Evolutionary conservation across 1,139 yeast genomes (phyloP).

Genomic region (Pichia sp.): DNA sequence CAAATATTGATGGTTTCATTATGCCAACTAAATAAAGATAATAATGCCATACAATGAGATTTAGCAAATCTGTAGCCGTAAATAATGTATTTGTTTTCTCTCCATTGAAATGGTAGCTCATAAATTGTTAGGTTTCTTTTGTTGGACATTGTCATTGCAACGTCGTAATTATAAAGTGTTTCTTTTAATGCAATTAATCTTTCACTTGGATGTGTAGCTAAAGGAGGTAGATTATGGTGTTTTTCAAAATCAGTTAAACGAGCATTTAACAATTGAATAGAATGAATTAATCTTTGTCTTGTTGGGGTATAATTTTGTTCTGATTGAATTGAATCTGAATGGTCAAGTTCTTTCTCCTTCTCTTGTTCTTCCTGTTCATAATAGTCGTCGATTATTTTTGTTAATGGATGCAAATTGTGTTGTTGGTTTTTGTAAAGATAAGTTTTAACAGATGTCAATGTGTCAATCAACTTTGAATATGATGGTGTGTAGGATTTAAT

Average conservation of each 20-base stretch:
- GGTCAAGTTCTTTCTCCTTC: not conserved
- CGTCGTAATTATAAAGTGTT: constrained; percentile 53
- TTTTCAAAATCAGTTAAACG: constrained; percentile 25
- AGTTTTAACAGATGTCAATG: constrained; percentile 25
- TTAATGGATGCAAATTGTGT: constrained; percentile 32
- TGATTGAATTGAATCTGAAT: too few species aligned
- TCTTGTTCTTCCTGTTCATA: constrained; percentile 11
- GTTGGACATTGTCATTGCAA: constrained; percentile 52
- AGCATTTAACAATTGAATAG: constrained; percentile 13
- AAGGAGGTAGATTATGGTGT: constrained; percentile 13
- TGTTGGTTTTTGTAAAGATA: constrained; percentile 22
- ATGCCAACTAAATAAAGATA: constrained; percentile 59
- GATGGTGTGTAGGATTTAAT: constrained; percentile 8
- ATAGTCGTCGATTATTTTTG: constrained; percentile 49
- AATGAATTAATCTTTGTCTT: constrained; percentile 7
- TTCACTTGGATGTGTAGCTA: constrained; percentile 33
- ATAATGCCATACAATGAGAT: constrained; percentile 53
- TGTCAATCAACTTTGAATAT: constrained; percentile 27
- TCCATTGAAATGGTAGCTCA: constrained; percentile 88
- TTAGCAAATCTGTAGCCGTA: constrained; percentile 81
- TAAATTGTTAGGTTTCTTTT: constrained; percentile 65
- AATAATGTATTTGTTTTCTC: constrained; percentile 81
- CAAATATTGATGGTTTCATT: constrained; percentile 92
- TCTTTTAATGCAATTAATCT: constrained; percentile 35
- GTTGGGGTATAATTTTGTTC: not conserved